A percentile compares a stretch with the other conserved stretches of the same genome.
Conservation (phyloP, 1,284 basidiomycete genomes). For the Flammula alnicola region DNA sequence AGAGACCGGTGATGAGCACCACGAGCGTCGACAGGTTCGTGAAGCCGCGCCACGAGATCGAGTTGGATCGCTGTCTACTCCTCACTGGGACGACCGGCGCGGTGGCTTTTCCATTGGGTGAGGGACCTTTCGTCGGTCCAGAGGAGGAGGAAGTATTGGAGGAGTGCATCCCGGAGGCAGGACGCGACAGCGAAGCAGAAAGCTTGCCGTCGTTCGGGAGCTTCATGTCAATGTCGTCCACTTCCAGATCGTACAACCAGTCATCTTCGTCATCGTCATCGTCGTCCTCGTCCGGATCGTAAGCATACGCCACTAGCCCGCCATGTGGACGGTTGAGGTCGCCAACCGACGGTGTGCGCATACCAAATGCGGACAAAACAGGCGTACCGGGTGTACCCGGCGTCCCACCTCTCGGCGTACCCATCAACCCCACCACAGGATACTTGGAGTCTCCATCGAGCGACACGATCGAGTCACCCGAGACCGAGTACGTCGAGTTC, state of each 20-base stretch:
- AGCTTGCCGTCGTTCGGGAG: not conserved
- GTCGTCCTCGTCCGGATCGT: constrained; percentile 37
- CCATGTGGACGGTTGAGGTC: constrained; percentile 9
- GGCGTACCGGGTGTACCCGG: constrained; percentile 2
- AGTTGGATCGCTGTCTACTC: not conserved
- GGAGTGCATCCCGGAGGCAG: not conserved
- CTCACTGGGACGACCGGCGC: no score
- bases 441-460: constrained; percentile 37
- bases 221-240: constrained; percentile 18
- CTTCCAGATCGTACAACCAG: constrained; percentile 30
- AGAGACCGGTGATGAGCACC: constrained; percentile 30
- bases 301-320: constrained; percentile 42
- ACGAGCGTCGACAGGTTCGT: constrained; percentile 27
- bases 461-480: constrained; percentile 32
- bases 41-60: constrained; percentile 10
- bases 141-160: not conserved
- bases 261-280: constrained; percentile 34
- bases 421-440: constrained; percentile 21
- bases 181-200: constrained; percentile 1
- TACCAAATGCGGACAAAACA: constrained; percentile 1
- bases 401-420: not conserved
- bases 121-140: not conserved
- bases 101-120: not conserved
- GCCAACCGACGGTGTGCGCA: constrained; percentile 4
- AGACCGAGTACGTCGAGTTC: constrained; percentile 28